These are phyloP conservation scores for Vigna reflexopilosa DNA, from an alignment of 306 rosid genomes.

Conservation along the genomic window DNA sequence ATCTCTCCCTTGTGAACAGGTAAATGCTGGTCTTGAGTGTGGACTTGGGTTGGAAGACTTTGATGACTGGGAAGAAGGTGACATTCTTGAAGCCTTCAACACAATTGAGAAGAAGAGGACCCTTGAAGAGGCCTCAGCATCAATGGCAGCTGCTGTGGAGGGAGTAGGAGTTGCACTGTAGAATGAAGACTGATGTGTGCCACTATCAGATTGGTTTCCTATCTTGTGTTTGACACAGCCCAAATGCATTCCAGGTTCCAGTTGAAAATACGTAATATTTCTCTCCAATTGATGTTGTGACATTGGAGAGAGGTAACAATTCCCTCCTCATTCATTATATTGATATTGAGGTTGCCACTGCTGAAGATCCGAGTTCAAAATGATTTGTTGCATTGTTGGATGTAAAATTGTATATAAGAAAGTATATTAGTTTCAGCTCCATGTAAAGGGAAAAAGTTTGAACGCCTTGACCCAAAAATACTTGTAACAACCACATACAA, in stretches of 20 bases:
- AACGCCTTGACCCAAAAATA: constrained; percentile 50
- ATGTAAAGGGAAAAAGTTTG: constrained; percentile 61
- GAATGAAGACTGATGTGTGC: constrained; percentile 49
- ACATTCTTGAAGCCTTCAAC: constrained; percentile 75
- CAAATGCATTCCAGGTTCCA: constrained; percentile 31
- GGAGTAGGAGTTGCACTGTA: constrained; percentile 60
- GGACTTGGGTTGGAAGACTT: constrained; percentile 87
- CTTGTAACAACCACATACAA: constrained; percentile 51
- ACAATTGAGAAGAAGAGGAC: constrained; percentile 80
- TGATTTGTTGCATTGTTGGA: constrained; percentile 52
- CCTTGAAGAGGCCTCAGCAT: constrained; percentile 95
- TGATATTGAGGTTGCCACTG: constrained; percentile 40
- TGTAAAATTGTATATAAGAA: constrained; percentile 70
- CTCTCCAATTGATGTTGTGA: constrained; percentile 42
- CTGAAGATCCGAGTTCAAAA: constrained; percentile 44
- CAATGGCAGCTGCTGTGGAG: constrained; percentile 90
- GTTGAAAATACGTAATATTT: background rate
- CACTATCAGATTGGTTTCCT: constrained; percentile 32
- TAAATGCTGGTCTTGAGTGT: constrained; percentile 92
- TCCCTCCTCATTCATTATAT: constrained; percentile 35
- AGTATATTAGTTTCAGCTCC: constrained; percentile 61
- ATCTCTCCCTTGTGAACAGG: constrained; percentile 59
- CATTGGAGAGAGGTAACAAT: constrained; percentile 41
- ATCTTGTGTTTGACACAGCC: constrained; percentile 28
- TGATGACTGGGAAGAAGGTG: constrained; percentile 88